phyloP scores from a whole-genome alignment of 2,329 filamentous ascomycete species.

The Scedosporium dehoogii region DNA sequence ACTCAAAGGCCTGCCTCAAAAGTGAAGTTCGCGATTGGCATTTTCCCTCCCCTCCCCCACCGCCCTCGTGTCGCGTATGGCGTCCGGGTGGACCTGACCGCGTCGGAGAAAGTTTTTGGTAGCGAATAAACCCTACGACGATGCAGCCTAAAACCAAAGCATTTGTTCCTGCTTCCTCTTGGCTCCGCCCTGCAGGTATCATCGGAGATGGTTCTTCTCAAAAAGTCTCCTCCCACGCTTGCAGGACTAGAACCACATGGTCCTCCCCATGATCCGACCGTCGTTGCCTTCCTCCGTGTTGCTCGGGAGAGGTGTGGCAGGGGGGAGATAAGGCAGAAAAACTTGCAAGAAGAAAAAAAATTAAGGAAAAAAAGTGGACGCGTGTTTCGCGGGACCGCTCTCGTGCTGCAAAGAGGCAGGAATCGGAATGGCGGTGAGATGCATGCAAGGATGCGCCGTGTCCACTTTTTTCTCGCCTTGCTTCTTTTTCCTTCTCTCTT shows the following conservation, averaged over 20 bases:
- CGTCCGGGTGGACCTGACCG: too few species aligned
- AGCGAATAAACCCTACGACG: too few species aligned
- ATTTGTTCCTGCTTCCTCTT: too few species aligned
- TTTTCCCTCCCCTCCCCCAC: neutral
- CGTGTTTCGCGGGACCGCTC: neutral
- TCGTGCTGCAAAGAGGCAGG: neutral
- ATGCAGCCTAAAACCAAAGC: too few species aligned
- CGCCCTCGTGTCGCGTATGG: neutral
- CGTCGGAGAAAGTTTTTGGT: too few species aligned
- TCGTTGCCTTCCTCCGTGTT: too few species aligned
- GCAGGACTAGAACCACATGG: too few species aligned
- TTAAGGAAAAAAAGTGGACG: neutral
- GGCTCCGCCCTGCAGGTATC: neutral
- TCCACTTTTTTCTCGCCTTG: neutral
- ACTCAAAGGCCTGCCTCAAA: neutral
- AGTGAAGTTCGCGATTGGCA: neutral
- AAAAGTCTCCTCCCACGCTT: too few species aligned
- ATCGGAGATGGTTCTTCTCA: neutral
- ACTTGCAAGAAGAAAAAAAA: neutral
- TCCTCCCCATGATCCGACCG: too few species aligned
- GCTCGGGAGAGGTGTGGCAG: neutral
- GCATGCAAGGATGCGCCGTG: constrained; percentile 5
- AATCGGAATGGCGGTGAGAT: constrained; percentile 7
- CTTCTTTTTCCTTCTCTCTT: neutral
- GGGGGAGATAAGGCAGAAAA: neutral